Evolutionary conservation across 2,329 filamentous ascomycete species (phyloP), one percentile per base, ranked within the genome.

Genomic region (Neopestalotiopsis rosae): DNA sequence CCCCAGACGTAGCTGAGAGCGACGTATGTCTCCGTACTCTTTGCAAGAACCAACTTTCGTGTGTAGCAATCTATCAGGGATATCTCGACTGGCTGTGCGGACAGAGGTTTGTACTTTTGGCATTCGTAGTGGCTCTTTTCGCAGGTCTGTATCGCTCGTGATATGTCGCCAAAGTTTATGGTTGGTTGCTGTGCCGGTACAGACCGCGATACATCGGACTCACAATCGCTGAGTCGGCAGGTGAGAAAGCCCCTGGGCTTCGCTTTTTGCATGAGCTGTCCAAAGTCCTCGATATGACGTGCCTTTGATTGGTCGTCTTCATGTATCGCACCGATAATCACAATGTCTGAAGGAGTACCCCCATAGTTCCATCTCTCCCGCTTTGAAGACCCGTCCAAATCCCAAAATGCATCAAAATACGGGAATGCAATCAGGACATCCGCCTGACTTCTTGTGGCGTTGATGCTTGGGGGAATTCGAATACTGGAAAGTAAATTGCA

Each of bases 21-120:
- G 6, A 59, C 24, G 10, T 59, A 59, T 28, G 24, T 17, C 13
- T 59, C 24, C 34, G 58, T 45, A 30, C n/a, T 52, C 6, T 0
- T 24, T 52, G 1, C 1, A 1, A 10, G 2, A 3, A 52, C 10
- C 0, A 52, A 0, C 12, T 12, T 0, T 9, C 17, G 45, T 1
- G 1, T 10, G 17, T 0, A 3, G n/a, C 45, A 52, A 10, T 52
- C n/a, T 2, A 52, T 52, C 0, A 52, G n/a, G 2, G 6, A 1
- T 52, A 52, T 20, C n/a, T n/a, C n/a, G n/a, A n/a, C n/a, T n/a
- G n/a, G n/a, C n/a, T n/a, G n/a, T n/a, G n/a, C n/a, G n/a, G n/a
- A n/a, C n/a, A n/a, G n/a, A n/a, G n/a, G n/a, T n/a, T n/a, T n/a
- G n/a, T n/a, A n/a, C n/a, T n/a, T n/a, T n/a, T n/a, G 45, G n/a